Evolutionary conservation across 1,139 yeast species (phyloP), one percentile per base, ranked within the genome.

Genomic region (Yamadazyma dendronema): DNA sequence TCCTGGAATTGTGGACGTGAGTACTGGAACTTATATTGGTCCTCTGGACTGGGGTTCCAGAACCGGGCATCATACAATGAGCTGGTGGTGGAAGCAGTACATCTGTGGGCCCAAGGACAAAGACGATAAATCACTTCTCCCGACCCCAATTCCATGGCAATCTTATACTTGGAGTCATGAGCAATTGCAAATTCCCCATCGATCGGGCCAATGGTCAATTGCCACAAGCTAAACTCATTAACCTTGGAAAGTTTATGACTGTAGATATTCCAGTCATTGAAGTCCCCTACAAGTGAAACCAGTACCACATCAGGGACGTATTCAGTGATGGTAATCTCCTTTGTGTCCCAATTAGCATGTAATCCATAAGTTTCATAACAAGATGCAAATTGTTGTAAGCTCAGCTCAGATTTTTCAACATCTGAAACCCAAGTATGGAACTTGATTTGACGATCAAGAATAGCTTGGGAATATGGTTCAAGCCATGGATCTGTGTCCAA

Each of bases 91-190:
- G 84, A 80, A 43, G 85, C 86, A 5, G 95, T 86, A 9, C 95
- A 96, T 40, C 97, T 71, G 19, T 70, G 70, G 38, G 81, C 80
- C 95, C 97, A 92, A 1, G 96, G 95, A 31, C 96, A 96, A 39
- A 92, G 66, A 37, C 97, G 70, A 49, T 83, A 92, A 30, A 90
- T 63, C 36, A 77, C 67, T 44, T 83, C 83, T 2, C 95, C 96
- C 31, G 76, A 72, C 0, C 83, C 79, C 36, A 80, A 61, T 11
- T 74, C 70, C 66, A 92, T 67, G 35, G 82, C 72, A 33, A 92
- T 74, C 57, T 90, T 92, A 50, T 90, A 80, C 50, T 77, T 76
- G 8, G 95, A 77, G 55, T 85, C 85, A 58, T 92, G 97, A 1
- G 84, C 77, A 50, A 92, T 85, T 8, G 90, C 83, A 46, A 72